Base-by-base conservation (phyloP, 2,329 filamentous ascomycete genomes). In the Epichloe uncinata region DNA sequence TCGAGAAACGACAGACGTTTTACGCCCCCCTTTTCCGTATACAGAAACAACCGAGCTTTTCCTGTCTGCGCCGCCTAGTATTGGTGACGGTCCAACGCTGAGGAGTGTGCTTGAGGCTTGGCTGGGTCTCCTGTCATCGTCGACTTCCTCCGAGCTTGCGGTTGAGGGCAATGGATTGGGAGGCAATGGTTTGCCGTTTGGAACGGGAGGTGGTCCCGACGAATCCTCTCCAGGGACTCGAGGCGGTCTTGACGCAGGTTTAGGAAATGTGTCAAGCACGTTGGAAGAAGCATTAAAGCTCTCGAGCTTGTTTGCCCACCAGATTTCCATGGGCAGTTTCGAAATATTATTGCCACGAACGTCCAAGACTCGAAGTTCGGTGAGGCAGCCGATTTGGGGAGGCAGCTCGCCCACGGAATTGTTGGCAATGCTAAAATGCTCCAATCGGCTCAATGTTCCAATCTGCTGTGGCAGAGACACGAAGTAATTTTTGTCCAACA, bases 221-320 rank as follows among this genome's bases (percentile, higher is more conserved):
- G 61, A 54, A 22, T 73, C 63, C 33, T 81, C 78, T 8, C 73
- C 74, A 3, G 78, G 77, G 9, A 75, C 66, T 47, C 84, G 80
- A 16, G 82, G 78, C 44, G 81, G 71, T 45, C 87, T 81, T 8
- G 84, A 84, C 2, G 82, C 77, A 20, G 87, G 87, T 62, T 95
- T 96, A 1, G 93, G 93, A 62, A 98, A 97, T 40, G 79, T 81
- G 47, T 90, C 85, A 18, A 98, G 74, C 6, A 97, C 84, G 58
- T 98, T 98, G 11, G 93, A 96, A 0, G 91, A 97, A 12, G 95
- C 83, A 59, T 98, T 98, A 52, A 98, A 77, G 0, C 85, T 91
- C 66, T 97, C 90, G 49, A 98, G 69, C 62, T 85, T 89, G 58
- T 84, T 84, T 47, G 91, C 91, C 74, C 87, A 91, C 93, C 93